phyloP scores from a whole-genome alignment of 352 stramenopile genomes.

The Globisporangium nodosum region DNA sequence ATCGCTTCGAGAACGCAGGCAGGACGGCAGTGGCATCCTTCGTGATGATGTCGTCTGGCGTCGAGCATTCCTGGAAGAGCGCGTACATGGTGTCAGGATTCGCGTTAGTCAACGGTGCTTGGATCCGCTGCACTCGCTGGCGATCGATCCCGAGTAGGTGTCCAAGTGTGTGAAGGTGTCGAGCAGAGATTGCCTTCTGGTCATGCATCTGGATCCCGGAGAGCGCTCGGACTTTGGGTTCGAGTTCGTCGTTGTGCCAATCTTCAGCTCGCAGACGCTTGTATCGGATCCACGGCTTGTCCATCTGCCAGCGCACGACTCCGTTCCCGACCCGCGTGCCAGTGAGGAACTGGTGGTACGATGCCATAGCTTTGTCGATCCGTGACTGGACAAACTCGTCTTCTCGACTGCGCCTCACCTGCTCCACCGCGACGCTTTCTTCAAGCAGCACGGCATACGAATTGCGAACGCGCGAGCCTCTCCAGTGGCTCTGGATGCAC shows the following conservation, averaged over 20 bases:
- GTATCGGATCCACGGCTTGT: constrained; percentile 13
- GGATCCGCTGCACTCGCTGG: background rate
- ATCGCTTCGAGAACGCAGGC: background rate
- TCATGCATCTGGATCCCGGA: background rate
- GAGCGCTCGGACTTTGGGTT: constrained; percentile 1
- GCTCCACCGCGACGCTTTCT: background rate
- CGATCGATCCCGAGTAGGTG: background rate
- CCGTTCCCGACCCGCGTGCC: background rate
- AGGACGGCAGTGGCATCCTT: constrained; percentile 1
- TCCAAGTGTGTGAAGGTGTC: background rate
- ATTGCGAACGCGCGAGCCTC: background rate
- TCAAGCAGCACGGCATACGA: constrained; percentile 5
- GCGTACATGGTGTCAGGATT: background rate
- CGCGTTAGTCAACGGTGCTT: background rate
- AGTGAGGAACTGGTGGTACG: constrained; percentile 5
- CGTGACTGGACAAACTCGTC: constrained; percentile 4
- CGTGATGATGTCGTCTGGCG: background rate
- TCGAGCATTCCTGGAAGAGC: background rate
- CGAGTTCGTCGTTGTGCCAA: constrained; percentile 1
- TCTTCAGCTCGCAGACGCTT: background rate
- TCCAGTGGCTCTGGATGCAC: constrained; percentile 11
- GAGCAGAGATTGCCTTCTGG: background rate
- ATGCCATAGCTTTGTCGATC: constrained; percentile 1
- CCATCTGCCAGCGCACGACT: constrained; percentile 13
- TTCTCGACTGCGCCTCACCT: background rate